Percentiles rank a stretch among this genome's conserved stretches.
Conservation (phyloP, 805 yeast genomes). For the Myxozyma neglecta region DNA sequence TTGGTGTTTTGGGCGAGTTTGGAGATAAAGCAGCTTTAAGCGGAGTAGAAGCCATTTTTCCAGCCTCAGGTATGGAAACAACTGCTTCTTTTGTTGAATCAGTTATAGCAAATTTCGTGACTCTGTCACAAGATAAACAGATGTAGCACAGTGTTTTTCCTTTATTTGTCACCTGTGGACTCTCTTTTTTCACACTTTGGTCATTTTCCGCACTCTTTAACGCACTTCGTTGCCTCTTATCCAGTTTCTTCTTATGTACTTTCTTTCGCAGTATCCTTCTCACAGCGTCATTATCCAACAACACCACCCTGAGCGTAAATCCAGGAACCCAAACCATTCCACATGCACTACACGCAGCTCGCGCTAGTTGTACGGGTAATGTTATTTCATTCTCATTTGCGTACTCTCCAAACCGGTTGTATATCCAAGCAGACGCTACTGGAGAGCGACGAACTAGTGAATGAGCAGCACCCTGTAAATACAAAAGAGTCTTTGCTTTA, state of each 20-base stretch:
- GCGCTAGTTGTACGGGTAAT: conserved; percentile 21
- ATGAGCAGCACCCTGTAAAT: conserved; percentile 26
- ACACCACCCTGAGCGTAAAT: conserved; percentile 12
- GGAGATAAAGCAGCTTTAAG: background rate
- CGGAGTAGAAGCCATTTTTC: conserved; percentile 1
- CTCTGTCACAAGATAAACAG: conserved; percentile 16
- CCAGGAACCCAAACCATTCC: conserved; percentile 29
- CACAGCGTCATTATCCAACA: background rate
- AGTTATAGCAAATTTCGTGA: conserved; percentile 21
- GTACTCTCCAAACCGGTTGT: conserved; percentile 5
- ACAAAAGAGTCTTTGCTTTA: background rate
- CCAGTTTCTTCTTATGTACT: background rate
- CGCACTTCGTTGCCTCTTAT: background rate
- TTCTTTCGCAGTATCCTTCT: background rate
- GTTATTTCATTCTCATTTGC: conserved; percentile 8
- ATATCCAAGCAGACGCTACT: conserved; percentile 15
- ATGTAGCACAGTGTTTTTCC: conserved; percentile 15
- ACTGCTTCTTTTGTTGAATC: background rate
- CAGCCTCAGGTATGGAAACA: background rate
- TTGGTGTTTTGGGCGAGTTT: background rate
- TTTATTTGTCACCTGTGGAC: background rate
- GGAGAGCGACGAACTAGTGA: conserved; percentile 10
- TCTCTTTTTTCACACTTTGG: background rate
- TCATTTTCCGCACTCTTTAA: background rate
- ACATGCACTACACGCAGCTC: conserved; percentile 26